Evolutionary conservation across 805 yeast species (phyloP), one percentile per base, ranked within the genome.

Genomic region (Ogataea henricii): DNA sequence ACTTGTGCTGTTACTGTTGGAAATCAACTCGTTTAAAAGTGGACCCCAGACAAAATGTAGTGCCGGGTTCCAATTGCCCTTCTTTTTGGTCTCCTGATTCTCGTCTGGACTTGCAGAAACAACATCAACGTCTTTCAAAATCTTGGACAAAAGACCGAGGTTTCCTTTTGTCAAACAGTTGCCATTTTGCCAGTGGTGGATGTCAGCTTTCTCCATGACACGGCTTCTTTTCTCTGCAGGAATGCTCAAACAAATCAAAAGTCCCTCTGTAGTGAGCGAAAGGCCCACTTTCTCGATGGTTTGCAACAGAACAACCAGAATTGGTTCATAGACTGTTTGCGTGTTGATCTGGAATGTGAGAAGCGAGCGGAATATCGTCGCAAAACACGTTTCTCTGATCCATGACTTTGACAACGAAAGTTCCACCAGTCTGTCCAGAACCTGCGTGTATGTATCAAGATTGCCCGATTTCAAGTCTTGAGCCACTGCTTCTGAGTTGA

Each of bases 331-430:
- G 17, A 47, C 26, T 37, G 45, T 29, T 13, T 56, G 32, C 41
- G 58, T 17, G 51, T 48, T 1, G 56, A 64, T 32, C 49, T 60
- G 8, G 56, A 63, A 38, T 52, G 46, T 46, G 23, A 27, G 56
- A n/a, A 81, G 55, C 3, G 85, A 73, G 44, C 79, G 82, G 55
- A 77, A 80, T 40, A 91, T 70, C 1, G 95, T 86, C 59, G 75
- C 87, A 57, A 87, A 73, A 34, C 89, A 75, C 3, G 95, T 81
- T 66, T 92, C 97, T 51, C 95, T 73, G 35, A 91, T 77, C 97
- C 97, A 91, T 1, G 87, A 78, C 63, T 91, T 92, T 29, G 70
- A 54, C 12, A 71, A 64, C 0, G 95, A 77, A 46, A 91, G 70
- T 20, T 78, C 81, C 4, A 88, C 63, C 30, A 87, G 57, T 25